Conservation (phyloP, 768 basidiomycete species). For the Auriscalpium vulgare region DNA sequence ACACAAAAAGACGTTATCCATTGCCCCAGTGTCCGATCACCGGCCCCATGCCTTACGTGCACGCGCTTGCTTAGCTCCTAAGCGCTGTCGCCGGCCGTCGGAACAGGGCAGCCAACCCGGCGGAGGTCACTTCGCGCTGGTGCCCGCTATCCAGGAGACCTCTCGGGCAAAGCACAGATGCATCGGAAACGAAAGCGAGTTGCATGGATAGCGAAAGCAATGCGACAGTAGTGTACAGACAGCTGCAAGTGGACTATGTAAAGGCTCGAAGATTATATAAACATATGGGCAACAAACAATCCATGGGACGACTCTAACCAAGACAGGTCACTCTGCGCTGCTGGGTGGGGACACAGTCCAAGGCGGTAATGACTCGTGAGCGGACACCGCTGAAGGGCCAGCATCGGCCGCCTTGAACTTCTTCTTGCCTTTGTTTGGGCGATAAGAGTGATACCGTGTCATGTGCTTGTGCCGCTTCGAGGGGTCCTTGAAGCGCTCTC, state of each 20-base stretch:
- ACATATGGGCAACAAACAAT: neutral
- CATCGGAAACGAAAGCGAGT: neutral
- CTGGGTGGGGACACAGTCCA: conserved; percentile 4
- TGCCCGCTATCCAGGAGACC: neutral
- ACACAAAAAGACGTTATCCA: neutral
- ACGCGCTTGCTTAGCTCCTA: too few species aligned
- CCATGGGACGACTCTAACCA: too few species aligned
- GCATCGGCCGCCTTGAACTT: conserved; percentile 8
- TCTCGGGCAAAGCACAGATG: neutral
- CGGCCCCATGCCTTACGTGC: too few species aligned
- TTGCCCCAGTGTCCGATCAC: too few species aligned
- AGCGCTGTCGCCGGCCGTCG: neutral
- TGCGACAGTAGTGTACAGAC: too few species aligned
- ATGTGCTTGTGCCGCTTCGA: conserved; percentile 57
- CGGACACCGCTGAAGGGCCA: conserved; percentile 15
- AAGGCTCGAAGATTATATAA: neutral
- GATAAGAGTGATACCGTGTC: conserved; percentile 42
- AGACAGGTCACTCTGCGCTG: too few species aligned
- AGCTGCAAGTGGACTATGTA: too few species aligned
- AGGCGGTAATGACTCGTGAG: conserved; percentile 17
- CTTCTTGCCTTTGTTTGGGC: conserved; percentile 38
- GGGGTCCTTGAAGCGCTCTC: conserved; percentile 52
- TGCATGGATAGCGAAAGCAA: neutral
- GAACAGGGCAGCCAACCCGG: neutral
- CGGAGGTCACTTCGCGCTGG: neutral